Evolutionary conservation across 2,329 filamentous ascomycete genomes (phyloP).

Genomic region (Colletotrichum sp.): DNA sequence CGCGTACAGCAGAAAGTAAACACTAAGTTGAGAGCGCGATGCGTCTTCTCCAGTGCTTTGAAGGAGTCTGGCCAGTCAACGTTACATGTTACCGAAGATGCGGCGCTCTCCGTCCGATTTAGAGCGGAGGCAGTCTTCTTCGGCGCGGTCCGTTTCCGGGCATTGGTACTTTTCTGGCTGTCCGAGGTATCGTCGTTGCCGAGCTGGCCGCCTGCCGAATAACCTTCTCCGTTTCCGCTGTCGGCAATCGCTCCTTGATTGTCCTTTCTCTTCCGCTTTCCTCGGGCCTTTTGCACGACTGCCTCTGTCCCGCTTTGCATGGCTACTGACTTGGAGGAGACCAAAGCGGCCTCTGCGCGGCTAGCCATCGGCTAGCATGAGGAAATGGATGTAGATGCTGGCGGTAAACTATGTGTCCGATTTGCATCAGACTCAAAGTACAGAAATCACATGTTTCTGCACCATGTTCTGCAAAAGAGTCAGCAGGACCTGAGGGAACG

Average conservation of each 20-base stretch:
- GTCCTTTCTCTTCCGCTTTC: slow-evolving; percentile 18
- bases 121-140: slow-evolving; percentile 21
- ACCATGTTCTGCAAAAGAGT: background rate
- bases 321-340: background rate
- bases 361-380: background rate
- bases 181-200: background rate
- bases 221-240: background rate
- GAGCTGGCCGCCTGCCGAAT: background rate
- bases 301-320: background rate
- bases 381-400: background rate
- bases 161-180: background rate
- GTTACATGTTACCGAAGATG: slow-evolving; percentile 31
- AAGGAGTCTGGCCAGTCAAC: slow-evolving; percentile 78
- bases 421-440: background rate
- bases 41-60: slow-evolving; percentile 73
- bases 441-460: background rate
- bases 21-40: slow-evolving; percentile 87
- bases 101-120: slow-evolving; percentile 9
- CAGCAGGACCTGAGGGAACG: too few relatives aligned
- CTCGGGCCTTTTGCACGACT: background rate
- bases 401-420: background rate
- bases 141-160: background rate
- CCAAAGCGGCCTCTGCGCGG: background rate
- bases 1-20: slow-evolving; percentile 95
- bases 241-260: background rate